These are phyloP conservation scores for Colletotrichum spaethianum DNA, from an alignment of 2,329 filamentous ascomycete species.

Conservation along the genomic window DNA sequence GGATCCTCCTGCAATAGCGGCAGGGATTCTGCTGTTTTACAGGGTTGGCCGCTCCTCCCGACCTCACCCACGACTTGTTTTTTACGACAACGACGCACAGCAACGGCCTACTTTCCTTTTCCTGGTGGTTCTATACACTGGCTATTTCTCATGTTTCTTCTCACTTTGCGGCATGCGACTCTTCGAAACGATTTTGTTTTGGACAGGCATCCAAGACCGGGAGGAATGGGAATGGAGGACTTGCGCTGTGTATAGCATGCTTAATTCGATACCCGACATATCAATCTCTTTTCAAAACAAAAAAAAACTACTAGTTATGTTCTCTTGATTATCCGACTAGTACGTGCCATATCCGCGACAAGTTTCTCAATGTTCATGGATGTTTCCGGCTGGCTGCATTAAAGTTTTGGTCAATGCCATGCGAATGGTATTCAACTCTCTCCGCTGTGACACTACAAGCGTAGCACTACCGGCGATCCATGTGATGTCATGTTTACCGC, in stretches of 20 bases:
- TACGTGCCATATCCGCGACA: not conserved
- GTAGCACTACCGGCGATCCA: not conserved
- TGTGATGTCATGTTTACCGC: conserved; percentile 29
- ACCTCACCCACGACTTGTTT: conserved; percentile 4
- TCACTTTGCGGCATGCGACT: conserved; percentile 30
- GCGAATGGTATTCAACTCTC: not conserved
- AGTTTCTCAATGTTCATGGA: not conserved
- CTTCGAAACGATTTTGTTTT: conserved; percentile 25
- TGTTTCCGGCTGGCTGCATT: not conserved
- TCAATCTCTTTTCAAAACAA: conserved; percentile 41
- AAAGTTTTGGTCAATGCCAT: not conserved
- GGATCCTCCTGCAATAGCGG: not conserved
- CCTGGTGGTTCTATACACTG: conserved; percentile 15
- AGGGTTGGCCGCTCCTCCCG: conserved; percentile 7
- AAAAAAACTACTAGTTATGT: not conserved
- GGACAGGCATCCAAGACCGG: conserved; percentile 7
- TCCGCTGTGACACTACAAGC: not conserved
- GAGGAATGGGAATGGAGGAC: not conserved
- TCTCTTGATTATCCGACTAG: not conserved
- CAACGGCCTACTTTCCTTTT: conserved; percentile 37
- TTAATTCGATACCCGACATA: conserved; percentile 42
- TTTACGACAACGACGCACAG: conserved; percentile 35
- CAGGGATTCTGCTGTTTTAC: conserved; percentile 18
- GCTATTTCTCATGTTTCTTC: conserved; percentile 17
- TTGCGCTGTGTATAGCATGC: conserved; percentile 34